Conservation (phyloP, 1,284 basidiomycete genomes). For the Farysia itapuensis region DNA sequence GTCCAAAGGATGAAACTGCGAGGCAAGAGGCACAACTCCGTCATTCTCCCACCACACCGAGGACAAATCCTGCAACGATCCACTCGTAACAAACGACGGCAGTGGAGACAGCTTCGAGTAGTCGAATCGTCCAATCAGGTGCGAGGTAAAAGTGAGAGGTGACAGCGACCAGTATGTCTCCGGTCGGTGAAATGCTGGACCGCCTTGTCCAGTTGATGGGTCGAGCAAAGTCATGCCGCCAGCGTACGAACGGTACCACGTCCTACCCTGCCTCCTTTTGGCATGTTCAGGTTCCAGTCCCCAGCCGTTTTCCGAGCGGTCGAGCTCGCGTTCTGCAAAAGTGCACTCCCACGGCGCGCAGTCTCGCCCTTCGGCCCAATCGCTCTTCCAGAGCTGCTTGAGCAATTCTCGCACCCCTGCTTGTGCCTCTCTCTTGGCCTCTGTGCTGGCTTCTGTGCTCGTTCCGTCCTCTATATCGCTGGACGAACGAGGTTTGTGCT, state of each 20-base stretch:
- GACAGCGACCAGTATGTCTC: constrained; percentile 22
- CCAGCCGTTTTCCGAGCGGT: constrained; percentile 10
- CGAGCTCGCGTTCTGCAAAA: constrained; percentile 17
- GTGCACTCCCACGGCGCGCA: constrained; percentile 48
- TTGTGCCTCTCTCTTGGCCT: background rate
- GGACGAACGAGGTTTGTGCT: background rate
- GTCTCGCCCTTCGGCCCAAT: constrained; percentile 40
- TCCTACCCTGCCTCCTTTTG: constrained; percentile 2
- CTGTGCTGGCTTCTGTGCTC: background rate
- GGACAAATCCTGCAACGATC: constrained; percentile 1
- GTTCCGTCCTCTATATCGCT: background rate
- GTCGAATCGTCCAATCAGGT: constrained; percentile 24
- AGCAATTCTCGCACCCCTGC: constrained; percentile 14
- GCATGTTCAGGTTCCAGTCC: constrained; percentile 2
- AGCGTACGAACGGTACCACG: constrained; percentile 35
- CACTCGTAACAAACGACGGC: constrained; percentile 3
- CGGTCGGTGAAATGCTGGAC: constrained; percentile 8
- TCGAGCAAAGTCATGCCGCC: constrained; percentile 25
- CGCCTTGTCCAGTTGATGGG: background rate
- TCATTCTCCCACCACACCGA: constrained; percentile 37
- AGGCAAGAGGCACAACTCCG: constrained; percentile 40
- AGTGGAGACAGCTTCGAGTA: constrained; percentile 7
- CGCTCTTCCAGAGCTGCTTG: constrained; percentile 25
- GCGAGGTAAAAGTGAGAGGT: constrained; percentile 13
- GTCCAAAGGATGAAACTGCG: constrained; percentile 37